These are phyloP conservation scores for Corymbia maculata DNA, from an alignment of 345 rosid species.

Conservation along the genomic window DNA sequence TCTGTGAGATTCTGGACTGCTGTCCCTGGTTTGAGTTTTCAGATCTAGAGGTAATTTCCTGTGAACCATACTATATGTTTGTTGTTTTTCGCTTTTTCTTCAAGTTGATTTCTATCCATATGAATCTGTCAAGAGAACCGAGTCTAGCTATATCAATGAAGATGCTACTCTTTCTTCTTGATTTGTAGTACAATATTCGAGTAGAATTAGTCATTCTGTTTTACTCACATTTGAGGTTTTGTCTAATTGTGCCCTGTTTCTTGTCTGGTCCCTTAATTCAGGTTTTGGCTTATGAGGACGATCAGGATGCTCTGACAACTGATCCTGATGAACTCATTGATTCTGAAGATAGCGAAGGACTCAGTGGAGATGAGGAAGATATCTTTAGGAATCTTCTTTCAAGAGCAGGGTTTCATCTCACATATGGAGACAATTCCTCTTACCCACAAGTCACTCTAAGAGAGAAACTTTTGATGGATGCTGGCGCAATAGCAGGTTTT, in stretches of 20 bases:
- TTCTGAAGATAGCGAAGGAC: conserved; percentile 95
- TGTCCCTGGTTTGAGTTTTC: conserved; percentile 97
- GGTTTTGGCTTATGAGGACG: conserved; percentile 98
- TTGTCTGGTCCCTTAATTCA: conserved; percentile 15
- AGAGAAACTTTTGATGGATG: conserved; percentile 98
- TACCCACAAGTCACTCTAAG: conserved; percentile 83
- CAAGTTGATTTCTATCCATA: background rate
- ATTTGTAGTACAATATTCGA: background rate
- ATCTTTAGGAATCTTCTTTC: conserved; percentile 94
- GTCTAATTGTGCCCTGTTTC: background rate
- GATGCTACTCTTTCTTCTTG: background rate
- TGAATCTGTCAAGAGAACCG: background rate
- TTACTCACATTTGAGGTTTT: background rate
- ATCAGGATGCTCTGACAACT: conserved; percentile 95
- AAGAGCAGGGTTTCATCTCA: conserved; percentile 94
- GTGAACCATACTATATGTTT: background rate
- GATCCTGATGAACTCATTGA: conserved; percentile 99
- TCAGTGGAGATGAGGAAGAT: conserved; percentile 98
- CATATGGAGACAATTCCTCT: conserved; percentile 85
- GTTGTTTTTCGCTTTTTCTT: background rate
- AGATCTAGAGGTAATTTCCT: conserved; percentile 76
- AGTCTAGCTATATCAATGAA: background rate
- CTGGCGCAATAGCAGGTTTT: conserved; percentile 99
- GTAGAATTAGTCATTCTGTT: background rate
- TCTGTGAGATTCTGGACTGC: conserved; percentile 96